Evolutionary conservation across 306 rosid genomes (phyloP).

Genomic region (Rosa multiflora): DNA sequence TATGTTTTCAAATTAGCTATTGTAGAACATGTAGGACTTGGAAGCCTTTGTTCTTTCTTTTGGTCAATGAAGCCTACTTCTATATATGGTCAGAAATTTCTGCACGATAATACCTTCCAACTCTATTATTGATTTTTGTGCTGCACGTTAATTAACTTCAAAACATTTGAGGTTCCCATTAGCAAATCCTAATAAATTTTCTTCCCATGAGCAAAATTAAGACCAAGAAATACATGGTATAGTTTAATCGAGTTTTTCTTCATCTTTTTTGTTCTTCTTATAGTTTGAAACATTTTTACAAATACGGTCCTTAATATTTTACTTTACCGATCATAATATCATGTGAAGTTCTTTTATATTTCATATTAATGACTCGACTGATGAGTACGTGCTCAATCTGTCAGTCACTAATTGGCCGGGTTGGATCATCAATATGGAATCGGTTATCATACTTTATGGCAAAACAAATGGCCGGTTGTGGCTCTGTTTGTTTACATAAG

Average conservation of each 20-base stretch:
- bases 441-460: not conserved
- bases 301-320: too few species aligned
- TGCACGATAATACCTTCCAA: not conserved
- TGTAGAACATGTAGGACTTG: too few species aligned
- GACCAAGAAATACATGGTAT: not conserved
- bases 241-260: too few species aligned
- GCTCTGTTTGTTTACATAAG: not conserved
- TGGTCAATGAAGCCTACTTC: not conserved
- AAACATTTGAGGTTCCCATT: not conserved
- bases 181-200: too few species aligned
- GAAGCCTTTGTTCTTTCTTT: too few species aligned
- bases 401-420: too few species aligned
- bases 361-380: too few species aligned
- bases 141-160: not conserved
- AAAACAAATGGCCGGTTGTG: not conserved
- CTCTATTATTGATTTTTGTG: too few species aligned
- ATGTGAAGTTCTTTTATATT: too few species aligned
- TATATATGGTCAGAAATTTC: not conserved
- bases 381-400: not conserved
- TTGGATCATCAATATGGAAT: not conserved
- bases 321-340: too few species aligned
- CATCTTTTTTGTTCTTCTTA: too few species aligned
- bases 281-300: too few species aligned
- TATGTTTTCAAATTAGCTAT: not conserved
- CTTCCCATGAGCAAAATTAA: not conserved